Evolutionary conservation across 305 asterid species (phyloP).

Genomic region (Petunia hybrid): DNA sequence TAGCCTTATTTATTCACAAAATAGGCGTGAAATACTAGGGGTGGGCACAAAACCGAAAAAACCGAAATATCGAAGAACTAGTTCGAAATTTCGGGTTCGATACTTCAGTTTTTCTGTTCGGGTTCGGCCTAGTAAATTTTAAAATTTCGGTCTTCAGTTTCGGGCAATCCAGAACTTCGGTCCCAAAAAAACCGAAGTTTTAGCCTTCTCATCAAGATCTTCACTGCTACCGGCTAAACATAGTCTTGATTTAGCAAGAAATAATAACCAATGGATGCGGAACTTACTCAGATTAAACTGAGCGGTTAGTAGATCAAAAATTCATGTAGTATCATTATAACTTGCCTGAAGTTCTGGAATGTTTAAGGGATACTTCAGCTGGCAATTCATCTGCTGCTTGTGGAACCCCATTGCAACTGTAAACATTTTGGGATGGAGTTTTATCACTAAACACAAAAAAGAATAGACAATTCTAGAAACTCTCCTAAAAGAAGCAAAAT

Average conservation of each 20-base stretch:
- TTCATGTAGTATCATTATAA: conserved; percentile 30
- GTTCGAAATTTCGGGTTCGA: no score
- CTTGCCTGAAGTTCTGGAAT: conserved; percentile 75
- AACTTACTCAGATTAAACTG: conserved; percentile 33
- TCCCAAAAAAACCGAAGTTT: conserved; percentile 22
- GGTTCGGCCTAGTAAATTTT: no score
- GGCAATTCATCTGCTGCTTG: conserved; percentile 50
- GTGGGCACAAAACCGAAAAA: no score
- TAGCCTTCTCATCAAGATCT: conserved; percentile 80
- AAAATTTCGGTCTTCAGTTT: no score
- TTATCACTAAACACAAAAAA: conserved; percentile 52
- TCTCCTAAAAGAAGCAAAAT: not conserved
- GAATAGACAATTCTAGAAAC: conserved; percentile 9
- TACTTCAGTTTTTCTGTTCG: no score
- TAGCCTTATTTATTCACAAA: no score
- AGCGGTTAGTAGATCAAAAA: conserved; percentile 28
- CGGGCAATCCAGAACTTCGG: no score
- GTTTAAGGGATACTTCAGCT: conserved; percentile 53
- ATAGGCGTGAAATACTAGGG: no score
- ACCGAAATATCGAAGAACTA: no score
- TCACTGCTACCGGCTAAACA: conserved; percentile 66
- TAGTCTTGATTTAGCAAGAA: conserved; percentile 4
- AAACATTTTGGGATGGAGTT: conserved; percentile 49
- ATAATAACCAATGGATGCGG: conserved; percentile 24
- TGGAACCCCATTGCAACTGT: conserved; percentile 50